phyloP scores from a whole-genome alignment of 208 protist species.

The Blastocrithidia nonstop region DNA sequence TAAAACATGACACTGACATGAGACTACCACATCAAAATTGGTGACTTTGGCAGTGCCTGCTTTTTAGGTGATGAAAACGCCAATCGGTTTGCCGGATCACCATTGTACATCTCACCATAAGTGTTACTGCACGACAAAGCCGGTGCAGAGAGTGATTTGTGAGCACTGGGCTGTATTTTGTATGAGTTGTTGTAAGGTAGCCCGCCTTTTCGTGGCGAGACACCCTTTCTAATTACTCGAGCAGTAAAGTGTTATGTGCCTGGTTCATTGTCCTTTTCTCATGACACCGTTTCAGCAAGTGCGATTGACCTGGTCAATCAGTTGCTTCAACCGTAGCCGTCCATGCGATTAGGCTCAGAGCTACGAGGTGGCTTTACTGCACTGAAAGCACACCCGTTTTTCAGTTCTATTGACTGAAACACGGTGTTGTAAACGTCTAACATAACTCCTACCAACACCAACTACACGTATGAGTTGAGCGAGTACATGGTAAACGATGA shows the following conservation, averaged over 20 bases:
- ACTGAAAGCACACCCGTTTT: constrained; percentile 81
- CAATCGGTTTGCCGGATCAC: constrained; percentile 53
- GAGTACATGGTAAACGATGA: constrained; percentile 24
- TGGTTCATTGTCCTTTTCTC: not conserved
- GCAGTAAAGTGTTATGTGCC: constrained; percentile 22
- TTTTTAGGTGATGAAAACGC: constrained; percentile 46
- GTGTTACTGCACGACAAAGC: constrained; percentile 76
- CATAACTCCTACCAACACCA: constrained; percentile 17
- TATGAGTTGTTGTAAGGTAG: constrained; percentile 46
- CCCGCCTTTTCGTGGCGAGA: constrained; percentile 34
- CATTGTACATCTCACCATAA: constrained; percentile 67
- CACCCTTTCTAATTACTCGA: constrained; percentile 43
- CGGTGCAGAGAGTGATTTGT: constrained; percentile 90
- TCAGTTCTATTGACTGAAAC: constrained; percentile 52
- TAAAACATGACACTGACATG: constrained; percentile 75
- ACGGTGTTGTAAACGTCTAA: constrained; percentile 21
- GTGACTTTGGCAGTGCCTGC: constrained; percentile 62
- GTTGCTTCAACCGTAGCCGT: constrained; percentile 49
- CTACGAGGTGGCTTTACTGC: constrained; percentile 47
- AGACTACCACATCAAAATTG: constrained; percentile 45
- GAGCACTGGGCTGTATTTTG: constrained; percentile 98
- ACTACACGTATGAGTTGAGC: constrained; percentile 22
- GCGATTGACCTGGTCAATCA: constrained; percentile 64
- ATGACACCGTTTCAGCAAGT: constrained; percentile 16
- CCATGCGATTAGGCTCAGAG: constrained; percentile 48